A percentile compares a stretch with the other conserved stretches of the same genome.
Evolutionary conservation across 495 filamentous ascomycete genomes (phyloP).

Genomic region (Neurospora tetrasperma): DNA sequence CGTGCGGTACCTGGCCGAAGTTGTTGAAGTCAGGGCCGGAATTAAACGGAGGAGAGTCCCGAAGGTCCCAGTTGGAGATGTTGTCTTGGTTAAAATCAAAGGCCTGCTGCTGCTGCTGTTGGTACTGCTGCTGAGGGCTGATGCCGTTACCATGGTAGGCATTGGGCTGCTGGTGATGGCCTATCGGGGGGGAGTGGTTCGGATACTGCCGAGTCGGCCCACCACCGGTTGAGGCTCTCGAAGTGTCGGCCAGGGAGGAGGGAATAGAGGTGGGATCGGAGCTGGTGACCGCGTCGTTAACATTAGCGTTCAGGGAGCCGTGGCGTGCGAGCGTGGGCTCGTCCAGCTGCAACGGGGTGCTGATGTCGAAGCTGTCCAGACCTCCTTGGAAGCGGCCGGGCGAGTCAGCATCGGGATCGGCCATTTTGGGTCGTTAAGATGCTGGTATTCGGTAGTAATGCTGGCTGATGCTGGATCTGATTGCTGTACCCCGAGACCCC

Average conservation of each 20-base stretch:
- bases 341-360: constrained; percentile 3
- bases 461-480: not conserved
- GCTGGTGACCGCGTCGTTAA: constrained; percentile 8
- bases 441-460: not conserved
- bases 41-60: constrained; percentile 37
- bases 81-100: constrained; percentile 21
- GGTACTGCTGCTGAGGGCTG: constrained; percentile 20
- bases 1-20: constrained; percentile 8
- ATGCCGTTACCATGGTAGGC: constrained; percentile 16
- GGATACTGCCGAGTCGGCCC: constrained; percentile 1
- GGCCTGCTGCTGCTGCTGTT: constrained; percentile 24
- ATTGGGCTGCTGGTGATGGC: constrained; percentile 19
- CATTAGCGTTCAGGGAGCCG: constrained; percentile 7
- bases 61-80: constrained; percentile 30
- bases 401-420: constrained; percentile 17
- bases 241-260: constrained; percentile 7
- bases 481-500: not conserved
- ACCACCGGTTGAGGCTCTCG: constrained; percentile 13
- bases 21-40: constrained; percentile 12
- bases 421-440: constrained; percentile 11
- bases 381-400: constrained; percentile 18
- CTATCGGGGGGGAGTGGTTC: constrained; percentile 9
- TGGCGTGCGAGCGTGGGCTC: constrained; percentile 4
- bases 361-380: constrained; percentile 12
- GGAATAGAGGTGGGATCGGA: constrained; percentile 9